A percentile compares a stretch with the other conserved stretches of the same genome.
Conservation (phyloP, 2,329 filamentous ascomycete species). For the Epichloe sibirici region DNA sequence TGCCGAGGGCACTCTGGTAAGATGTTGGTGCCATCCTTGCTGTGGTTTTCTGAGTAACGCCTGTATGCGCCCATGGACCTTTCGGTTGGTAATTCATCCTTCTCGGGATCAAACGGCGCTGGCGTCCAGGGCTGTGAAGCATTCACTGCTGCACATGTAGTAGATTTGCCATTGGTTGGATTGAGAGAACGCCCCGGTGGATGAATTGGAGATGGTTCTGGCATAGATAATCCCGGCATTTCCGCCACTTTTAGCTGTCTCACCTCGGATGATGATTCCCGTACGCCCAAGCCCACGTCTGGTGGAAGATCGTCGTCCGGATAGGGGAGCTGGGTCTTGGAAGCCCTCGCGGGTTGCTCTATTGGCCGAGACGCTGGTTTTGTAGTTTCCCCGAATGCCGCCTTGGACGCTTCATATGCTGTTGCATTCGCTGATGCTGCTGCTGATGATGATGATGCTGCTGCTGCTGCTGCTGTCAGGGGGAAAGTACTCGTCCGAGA, state of each 20-base stretch:
- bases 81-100: constrained; percentile 22
- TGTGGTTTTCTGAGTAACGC: constrained; percentile 36
- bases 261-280: constrained; percentile 1
- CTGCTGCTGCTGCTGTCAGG: constrained; percentile 19
- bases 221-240: constrained; percentile 13
- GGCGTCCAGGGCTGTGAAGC: constrained; percentile 32
- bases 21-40: constrained; percentile 13
- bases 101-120: constrained; percentile 29
- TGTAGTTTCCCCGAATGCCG: neutral
- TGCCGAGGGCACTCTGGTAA: constrained; percentile 61
- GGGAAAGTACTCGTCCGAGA: constrained; percentile 23
- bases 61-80: constrained; percentile 34
- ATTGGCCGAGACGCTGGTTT: constrained; percentile 14
- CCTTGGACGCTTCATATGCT: neutral
- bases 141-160: constrained; percentile 3
- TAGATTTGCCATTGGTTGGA: neutral
- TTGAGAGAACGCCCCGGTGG: neutral
- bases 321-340: constrained; percentile 22
- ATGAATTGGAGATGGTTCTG: constrained; percentile 5
- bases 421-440: constrained; percentile 7
- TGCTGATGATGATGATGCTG: constrained; percentile 7
- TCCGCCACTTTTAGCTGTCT: constrained; percentile 1
- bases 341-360: constrained; percentile 6
- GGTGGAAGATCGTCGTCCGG: constrained; percentile 23
- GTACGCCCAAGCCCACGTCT: constrained; percentile 13